Percentiles rank a stretch among this genome's conserved stretches.
phyloP scores from a whole-genome alignment of 768 basidiomycete genomes.

The Tylopilus rubrobrunneus region DNA sequence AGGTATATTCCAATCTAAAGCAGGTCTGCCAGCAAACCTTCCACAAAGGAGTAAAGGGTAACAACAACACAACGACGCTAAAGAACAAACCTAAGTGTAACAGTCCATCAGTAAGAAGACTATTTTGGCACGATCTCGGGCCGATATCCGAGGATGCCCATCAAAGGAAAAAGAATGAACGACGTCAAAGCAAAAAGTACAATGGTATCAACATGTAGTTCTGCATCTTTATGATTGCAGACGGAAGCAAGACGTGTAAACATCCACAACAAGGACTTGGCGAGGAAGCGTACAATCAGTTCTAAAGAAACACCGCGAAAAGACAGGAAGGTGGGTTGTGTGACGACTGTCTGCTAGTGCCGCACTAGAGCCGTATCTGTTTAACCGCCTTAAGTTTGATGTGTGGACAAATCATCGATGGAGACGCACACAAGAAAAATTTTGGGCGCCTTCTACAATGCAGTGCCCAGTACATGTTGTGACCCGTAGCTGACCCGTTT shows the following conservation, averaged over 20 bases:
- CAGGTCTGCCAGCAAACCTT: slow-evolving; percentile 9
- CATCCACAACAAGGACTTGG: background rate
- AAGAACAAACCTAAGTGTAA: background rate
- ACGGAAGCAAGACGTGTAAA: background rate
- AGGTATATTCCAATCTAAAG: background rate
- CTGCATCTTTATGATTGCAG: slow-evolving; percentile 4
- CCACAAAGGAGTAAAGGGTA: background rate
- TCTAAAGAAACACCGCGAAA: background rate
- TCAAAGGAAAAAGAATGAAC: background rate
- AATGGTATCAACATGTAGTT: slow-evolving; percentile 14
- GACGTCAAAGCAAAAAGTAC: background rate
- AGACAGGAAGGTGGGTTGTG: background rate
- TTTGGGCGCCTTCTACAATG: background rate
- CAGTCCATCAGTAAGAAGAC: background rate
- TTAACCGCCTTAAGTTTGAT: background rate
- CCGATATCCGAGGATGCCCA: background rate
- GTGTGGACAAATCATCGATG: background rate
- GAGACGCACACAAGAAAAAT: slow-evolving; percentile 1
- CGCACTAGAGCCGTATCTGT: background rate
- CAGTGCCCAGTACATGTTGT: background rate
- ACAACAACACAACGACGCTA: background rate
- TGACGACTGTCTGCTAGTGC: background rate
- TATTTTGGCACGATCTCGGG: background rate
- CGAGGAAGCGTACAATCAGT: background rate
- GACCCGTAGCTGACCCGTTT: slow-evolving; percentile 41